Conservation (phyloP, 31 red algal genomes). For the Pterothamnion heteromorphum region DNA sequence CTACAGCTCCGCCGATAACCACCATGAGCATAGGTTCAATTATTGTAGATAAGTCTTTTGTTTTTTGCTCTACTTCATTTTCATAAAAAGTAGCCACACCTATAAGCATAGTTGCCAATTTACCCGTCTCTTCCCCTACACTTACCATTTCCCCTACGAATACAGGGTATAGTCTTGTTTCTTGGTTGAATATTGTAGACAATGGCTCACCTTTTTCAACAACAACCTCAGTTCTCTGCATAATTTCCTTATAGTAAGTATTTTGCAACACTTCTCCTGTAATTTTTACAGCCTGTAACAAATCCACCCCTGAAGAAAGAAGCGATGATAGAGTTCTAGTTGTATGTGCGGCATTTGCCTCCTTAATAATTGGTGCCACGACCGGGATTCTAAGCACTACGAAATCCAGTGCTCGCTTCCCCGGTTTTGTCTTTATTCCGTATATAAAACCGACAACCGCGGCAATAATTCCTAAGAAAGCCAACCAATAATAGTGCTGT, state of each 20-base stretch:
- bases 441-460: too few relatives aligned
- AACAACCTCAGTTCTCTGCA: too few relatives aligned
- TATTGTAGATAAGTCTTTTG: not conserved
- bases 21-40: conserved; percentile 5
- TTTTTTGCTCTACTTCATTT: conserved; percentile 7
- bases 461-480: not conserved
- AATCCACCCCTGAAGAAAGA: not conserved
- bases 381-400: not conserved
- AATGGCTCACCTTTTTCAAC: too few relatives aligned
- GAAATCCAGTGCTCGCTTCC: not conserved
- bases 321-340: not conserved
- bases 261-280: not conserved
- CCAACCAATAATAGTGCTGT: not conserved
- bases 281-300: not conserved
- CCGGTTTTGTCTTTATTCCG: not conserved
- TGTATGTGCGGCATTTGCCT: not conserved
- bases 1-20: not conserved
- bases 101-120: not conserved
- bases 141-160: not conserved
- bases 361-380: not conserved
- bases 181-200: too few relatives aligned
- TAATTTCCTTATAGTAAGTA: too few relatives aligned
- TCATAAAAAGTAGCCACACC: not conserved
- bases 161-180: too few relatives aligned
- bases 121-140: not conserved